Evolutionary conservation across 208 protist species (phyloP).

Genomic region (Wallacemonas collosoma): DNA sequence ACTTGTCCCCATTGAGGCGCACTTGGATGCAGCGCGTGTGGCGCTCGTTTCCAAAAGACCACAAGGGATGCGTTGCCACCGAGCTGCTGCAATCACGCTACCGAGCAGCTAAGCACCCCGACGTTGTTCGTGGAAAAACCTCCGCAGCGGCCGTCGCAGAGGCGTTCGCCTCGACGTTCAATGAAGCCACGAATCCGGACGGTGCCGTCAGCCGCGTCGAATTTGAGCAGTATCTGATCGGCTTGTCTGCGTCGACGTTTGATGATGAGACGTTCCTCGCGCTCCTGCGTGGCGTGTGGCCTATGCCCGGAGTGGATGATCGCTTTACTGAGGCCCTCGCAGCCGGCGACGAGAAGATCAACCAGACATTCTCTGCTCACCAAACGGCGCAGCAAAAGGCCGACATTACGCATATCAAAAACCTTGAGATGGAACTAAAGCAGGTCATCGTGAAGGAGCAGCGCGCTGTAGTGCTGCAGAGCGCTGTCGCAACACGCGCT

Average conservation of each 20-base stretch:
- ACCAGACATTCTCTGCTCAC: slow-evolving; percentile 36
- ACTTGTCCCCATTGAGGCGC: slow-evolving; percentile 48
- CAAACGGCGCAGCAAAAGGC: slow-evolving; percentile 54
- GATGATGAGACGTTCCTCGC: slow-evolving; percentile 69
- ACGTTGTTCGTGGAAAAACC: slow-evolving; percentile 45
- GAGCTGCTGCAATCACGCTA: slow-evolving; percentile 45
- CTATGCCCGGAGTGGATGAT: slow-evolving; percentile 28
- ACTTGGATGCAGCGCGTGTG: slow-evolving; percentile 72
- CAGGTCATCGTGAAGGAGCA: slow-evolving; percentile 43
- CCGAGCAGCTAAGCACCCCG: slow-evolving; percentile 55
- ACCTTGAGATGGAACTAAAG: slow-evolving; percentile 39
- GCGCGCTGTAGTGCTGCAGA: slow-evolving; percentile 39
- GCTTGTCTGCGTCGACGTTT: slow-evolving; percentile 48
- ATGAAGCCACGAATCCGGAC: slow-evolving; percentile 80
- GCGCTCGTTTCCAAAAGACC: slow-evolving; percentile 49
- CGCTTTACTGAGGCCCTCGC: slow-evolving; percentile 29
- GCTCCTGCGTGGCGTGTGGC: slow-evolving; percentile 67
- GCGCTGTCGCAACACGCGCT: slow-evolving; percentile 31
- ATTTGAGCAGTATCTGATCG: slow-evolving; percentile 84
- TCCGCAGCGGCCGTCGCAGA: slow-evolving; percentile 40
- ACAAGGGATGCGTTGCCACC: slow-evolving; percentile 39
- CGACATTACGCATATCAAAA: slow-evolving; percentile 36
- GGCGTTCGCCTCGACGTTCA: slow-evolving; percentile 75
- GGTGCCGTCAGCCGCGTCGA: slow-evolving; percentile 75
- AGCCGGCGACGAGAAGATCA: slow-evolving; percentile 19